Evolutionary conservation across 805 yeast species (phyloP).

Genomic region (Saccharomycodes ludwigii): DNA sequence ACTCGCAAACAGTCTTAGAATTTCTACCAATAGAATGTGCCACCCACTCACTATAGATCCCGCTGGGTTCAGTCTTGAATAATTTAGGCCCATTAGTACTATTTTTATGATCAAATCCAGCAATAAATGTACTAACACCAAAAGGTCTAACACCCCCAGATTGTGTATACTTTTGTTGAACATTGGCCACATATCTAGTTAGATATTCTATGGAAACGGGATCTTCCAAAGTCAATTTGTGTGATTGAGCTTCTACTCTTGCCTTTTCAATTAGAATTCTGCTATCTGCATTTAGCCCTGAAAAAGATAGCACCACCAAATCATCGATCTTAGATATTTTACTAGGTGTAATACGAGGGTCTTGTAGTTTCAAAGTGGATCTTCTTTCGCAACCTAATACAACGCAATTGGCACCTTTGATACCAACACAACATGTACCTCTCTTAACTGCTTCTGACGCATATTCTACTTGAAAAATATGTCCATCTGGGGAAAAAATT

Average conservation of each 20-base stretch:
- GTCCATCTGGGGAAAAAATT: slow-evolving; percentile 98
- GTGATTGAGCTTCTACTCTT: slow-evolving; percentile 92
- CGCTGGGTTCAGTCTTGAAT: slow-evolving; percentile 95
- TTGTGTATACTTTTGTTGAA: slow-evolving; percentile 93
- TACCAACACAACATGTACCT: slow-evolving; percentile 97
- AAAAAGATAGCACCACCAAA: slow-evolving; percentile 86
- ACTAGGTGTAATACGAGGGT: slow-evolving; percentile 90
- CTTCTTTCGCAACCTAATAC: slow-evolving; percentile 96
- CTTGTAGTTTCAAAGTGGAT: slow-evolving; percentile 89
- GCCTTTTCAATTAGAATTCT: slow-evolving; percentile 91
- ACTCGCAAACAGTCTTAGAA: slow-evolving; percentile 89
- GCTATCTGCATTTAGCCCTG: slow-evolving; percentile 98
- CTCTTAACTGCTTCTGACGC: slow-evolving; percentile 96
- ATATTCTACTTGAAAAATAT: slow-evolving; percentile 96
- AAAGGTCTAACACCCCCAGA: slow-evolving; percentile 98
- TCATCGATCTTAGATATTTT: slow-evolving; percentile 86
- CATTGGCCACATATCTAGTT: slow-evolving; percentile 93
- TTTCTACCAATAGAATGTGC: slow-evolving; percentile 96
- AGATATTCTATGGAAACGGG: slow-evolving; percentile 85
- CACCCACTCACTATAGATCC: slow-evolving; percentile 95
- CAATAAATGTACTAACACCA: slow-evolving; percentile 89
- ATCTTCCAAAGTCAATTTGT: slow-evolving; percentile 86
- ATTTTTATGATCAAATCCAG: slow-evolving; percentile 78
- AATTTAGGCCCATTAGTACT: slow-evolving; percentile 63
- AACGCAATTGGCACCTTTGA: slow-evolving; percentile 78